These are phyloP conservation scores for Aspergillus uvarum DNA, from an alignment of 2,329 filamentous ascomycete genomes.

Conservation along the genomic window DNA sequence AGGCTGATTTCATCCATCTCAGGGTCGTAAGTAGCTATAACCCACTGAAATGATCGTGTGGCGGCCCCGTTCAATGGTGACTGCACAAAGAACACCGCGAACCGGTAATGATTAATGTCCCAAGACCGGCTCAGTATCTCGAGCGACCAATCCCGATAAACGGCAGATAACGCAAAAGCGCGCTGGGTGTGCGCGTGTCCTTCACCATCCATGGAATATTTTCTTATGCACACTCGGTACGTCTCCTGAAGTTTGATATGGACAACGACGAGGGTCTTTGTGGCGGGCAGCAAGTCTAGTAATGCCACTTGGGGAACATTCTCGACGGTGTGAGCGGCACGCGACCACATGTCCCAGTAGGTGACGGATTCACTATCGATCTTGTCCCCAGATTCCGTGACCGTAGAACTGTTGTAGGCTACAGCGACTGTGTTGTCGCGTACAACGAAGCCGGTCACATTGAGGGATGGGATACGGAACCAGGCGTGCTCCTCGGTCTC, in stretches of 20 bases:
- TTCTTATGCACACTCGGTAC: conserved; percentile 13
- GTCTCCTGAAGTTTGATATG: conserved; percentile 10
- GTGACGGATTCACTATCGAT: conserved; percentile 16
- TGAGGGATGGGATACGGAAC: conserved; percentile 30
- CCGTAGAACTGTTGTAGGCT: conserved; percentile 5
- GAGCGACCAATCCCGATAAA: neutral
- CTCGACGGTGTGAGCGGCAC: conserved; percentile 16
- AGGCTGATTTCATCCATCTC: conserved; percentile 12
- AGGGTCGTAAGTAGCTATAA: conserved; percentile 15
- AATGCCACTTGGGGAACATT: conserved; percentile 10
- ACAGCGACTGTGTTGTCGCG: conserved; percentile 25
- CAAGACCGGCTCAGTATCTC: neutral
- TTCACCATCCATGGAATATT: conserved; percentile 10
- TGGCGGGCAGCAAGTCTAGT: conserved; percentile 17
- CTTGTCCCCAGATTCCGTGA: neutral
- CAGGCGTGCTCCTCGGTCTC: conserved; percentile 18
- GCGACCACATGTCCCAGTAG: conserved; percentile 24
- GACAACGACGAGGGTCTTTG: conserved; percentile 20
- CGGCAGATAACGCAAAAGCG: neutral
- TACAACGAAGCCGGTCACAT: conserved; percentile 19
- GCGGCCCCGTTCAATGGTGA: neutral
- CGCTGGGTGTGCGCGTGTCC: neutral
- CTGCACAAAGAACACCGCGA: conserved; percentile 13
- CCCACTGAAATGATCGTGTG: neutral
- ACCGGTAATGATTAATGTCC: conserved; percentile 3